Conservation (phyloP, 352 stramenopile species). For the Chrysophaeum taylorii region DNA sequence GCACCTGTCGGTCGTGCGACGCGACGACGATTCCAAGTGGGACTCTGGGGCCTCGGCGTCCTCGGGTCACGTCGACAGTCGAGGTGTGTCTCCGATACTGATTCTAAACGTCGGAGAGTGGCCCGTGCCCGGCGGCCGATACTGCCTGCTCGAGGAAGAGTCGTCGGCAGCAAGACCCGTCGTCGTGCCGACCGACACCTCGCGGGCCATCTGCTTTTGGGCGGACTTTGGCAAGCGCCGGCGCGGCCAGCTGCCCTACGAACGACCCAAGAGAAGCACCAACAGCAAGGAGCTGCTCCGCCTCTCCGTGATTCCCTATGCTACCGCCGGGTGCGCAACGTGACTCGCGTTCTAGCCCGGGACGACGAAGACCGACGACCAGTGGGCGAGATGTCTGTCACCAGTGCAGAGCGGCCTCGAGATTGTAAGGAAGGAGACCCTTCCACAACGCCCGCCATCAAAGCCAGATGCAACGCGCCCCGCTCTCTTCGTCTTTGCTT, state of each 20-base stretch:
- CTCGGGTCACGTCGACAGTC: neutral
- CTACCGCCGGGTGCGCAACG: neutral
- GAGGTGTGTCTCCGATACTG: neutral
- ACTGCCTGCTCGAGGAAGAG: neutral
- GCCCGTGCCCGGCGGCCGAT: neutral
- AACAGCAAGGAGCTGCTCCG: neutral
- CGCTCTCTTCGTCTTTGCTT: too few relatives aligned
- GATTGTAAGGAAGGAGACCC: too few relatives aligned
- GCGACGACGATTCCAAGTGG: neutral
- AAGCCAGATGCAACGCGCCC: too few relatives aligned
- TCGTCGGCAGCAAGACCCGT: neutral
- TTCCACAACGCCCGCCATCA: too few relatives aligned
- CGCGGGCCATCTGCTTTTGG: neutral
- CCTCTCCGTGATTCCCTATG: neutral
- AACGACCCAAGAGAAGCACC: neutral
- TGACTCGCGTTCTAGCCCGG: too few relatives aligned
- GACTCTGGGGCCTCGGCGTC: neutral
- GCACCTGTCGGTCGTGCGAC: neutral
- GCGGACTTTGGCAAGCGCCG: neutral
- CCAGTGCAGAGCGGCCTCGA: too few relatives aligned
- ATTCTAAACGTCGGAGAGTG: neutral
- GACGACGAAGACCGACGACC: too few relatives aligned
- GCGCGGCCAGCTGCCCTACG: neutral
- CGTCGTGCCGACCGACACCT: neutral
- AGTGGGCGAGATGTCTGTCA: too few relatives aligned